Percentiles rank a stretch among this genome's conserved stretches.
phyloP scores from a whole-genome alignment of 129 eudicot genomes.

The Chrysanthemum seticuspe region DNA sequence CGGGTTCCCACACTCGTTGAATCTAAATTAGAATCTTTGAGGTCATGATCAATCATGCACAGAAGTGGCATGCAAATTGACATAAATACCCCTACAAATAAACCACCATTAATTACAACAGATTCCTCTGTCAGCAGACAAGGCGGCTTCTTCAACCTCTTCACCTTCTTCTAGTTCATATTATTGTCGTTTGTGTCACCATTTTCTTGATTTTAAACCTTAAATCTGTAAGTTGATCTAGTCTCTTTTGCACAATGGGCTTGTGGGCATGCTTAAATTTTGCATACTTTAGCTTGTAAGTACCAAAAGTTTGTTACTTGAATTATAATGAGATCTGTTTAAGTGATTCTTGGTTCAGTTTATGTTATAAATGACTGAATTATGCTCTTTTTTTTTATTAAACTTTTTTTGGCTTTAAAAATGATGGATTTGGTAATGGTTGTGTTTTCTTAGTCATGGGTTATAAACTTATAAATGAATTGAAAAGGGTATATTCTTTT shows the following conservation, averaged over 20 bases:
- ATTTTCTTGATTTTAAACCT: conserved; percentile 7
- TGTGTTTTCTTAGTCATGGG: conserved; percentile 3
- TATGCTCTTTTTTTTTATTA: neutral
- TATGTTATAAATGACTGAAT: neutral
- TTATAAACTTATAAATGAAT: conserved; percentile 19
- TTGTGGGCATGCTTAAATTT: conserved; percentile 8
- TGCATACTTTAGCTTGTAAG: conserved; percentile 9
- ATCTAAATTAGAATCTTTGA: neutral
- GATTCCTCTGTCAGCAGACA: conserved; percentile 13
- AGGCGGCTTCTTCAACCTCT: conserved; percentile 7
- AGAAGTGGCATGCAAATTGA: conserved; percentile 21
- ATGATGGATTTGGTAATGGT: neutral
- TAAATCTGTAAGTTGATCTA: conserved; percentile 27
- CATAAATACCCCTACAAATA: conserved; percentile 28
- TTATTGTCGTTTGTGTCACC: conserved; percentile 10
- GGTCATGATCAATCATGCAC: conserved; percentile 4
- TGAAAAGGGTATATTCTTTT: conserved; percentile 12
- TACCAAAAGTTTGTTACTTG: neutral
- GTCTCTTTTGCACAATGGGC: neutral
- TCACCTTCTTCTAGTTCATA: neutral
- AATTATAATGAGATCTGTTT: conserved; percentile 21
- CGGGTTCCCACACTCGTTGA: too few species aligned
- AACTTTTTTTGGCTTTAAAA: neutral
- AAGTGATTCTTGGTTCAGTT: neutral
- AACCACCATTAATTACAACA: neutral